Evolutionary conservation across 2,329 filamentous ascomycete species (phyloP), one percentile per base, ranked within the genome.

Genomic region (Pseudogymnoascus sp.): DNA sequence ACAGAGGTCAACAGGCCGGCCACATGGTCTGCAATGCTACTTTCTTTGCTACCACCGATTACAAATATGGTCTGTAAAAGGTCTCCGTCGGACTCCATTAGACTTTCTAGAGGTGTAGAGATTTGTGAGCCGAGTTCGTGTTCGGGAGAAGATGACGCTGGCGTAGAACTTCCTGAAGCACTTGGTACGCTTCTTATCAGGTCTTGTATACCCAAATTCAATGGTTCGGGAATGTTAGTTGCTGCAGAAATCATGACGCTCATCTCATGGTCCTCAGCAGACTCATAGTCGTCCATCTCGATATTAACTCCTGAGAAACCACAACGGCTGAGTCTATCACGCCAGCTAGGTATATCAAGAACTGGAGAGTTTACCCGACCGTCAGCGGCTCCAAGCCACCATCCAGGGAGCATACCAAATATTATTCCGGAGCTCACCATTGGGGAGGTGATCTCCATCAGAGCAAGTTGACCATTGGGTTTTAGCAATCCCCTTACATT

Each of bases 401-500:
- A 77, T 0, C 74, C 75, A 6, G 73, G 68, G 1, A 77, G 62
- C 3, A 68, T 63, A 1, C 73, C 72, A 12, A 76, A 71, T 4
- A 64, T 58, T 13, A 60, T 2, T 17, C 60, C 60, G 17, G 33
- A 21, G n/a, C 15, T 31, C 6, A 29, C 55, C 3, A 21, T 25
- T 17, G 33, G 51, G 62, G 63, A 51, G 15, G 62, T 68, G 61
- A 64, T 66, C 48, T 71, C 70, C 4, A 68, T 61, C 2, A 72
- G 17, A 3, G 71, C 27, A 0, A 71, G 64, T 25, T 60, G 65
- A 0, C 80, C 80, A 2, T 74, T 77, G 0, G 79, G 74, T n/a
- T 73, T 74, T 0, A 79, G 66, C 0, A 79, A 63, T 0, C 63
- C 63, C 1, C 76, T 71, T 0, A 74, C 65, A 48, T 78, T 72